Evolutionary conservation across 257 asterid genomes (phyloP), one percentile per base, ranked within the genome.

Genomic region (Hygrophila difformis): DNA sequence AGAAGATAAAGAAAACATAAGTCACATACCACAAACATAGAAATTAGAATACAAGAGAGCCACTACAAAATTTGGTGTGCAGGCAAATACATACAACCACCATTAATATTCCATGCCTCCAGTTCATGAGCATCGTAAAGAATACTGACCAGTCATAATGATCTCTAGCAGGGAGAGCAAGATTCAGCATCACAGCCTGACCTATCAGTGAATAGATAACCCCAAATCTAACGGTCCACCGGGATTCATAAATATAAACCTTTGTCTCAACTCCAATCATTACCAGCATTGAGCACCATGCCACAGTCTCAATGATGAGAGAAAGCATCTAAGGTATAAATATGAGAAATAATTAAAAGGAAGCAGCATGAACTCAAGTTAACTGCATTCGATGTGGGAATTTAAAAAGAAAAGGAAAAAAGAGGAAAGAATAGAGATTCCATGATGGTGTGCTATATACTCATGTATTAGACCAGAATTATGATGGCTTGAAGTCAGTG

Each of bases 161-260:
- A 7, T 82, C 86, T 70, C 59, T 65, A 52, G 75, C 84, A 41
- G 83, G 40, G 23, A 77, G 70, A 56, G 63, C 70, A 33, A 82
- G 87, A 62, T 68, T 82, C 71, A 78, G 59, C 84, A 82, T 74
- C 61, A 82, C 95, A 44, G 77, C 72, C 46, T 91, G 86, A 60
- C 92, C 96, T 1, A 91, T 82, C 64, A 89, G 63, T 50, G 74
- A 67, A 75, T 85, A 89, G 35, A 85, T 39, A 61, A 89, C 72
- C 33, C 82, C 98, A 57, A 80, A 86, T 61, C 96, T 73, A 61
- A 86, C 82, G 59, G 65, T 59, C 98, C 98, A 91, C 29, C 98
- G 83, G 1, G 76, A 64, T 66, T 91, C 98, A 17, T 66, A 55
- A 49, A 91, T 60, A 70, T 86, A 91, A 44, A 74, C 55, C 69